phyloP scores from a whole-genome alignment of 2,329 filamentous ascomycete species.

The Fusarium pseudoanthophilum region DNA sequence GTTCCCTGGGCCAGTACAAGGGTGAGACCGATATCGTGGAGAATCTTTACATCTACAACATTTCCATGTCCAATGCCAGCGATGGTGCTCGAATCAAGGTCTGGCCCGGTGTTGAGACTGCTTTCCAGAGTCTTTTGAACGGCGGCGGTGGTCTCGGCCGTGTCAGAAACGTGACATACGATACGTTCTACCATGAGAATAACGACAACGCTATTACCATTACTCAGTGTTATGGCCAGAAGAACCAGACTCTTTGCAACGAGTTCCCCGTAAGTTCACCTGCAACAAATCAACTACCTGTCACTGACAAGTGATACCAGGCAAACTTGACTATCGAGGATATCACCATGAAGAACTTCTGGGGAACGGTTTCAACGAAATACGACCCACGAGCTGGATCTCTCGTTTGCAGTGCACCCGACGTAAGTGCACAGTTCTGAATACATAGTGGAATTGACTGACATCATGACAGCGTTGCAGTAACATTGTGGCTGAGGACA shows the following conservation, averaged over 20 bases:
- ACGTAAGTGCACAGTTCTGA: slow-evolving; percentile 26
- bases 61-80: slow-evolving; percentile 67
- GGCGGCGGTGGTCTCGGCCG: slow-evolving; percentile 65
- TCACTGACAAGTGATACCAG: slow-evolving; percentile 9
- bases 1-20: slow-evolving; percentile 74
- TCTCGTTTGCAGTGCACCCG: slow-evolving; percentile 45
- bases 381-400: slow-evolving; percentile 46
- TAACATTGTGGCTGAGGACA: slow-evolving; percentile 39
- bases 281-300: accelerated
- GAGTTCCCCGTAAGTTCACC: slow-evolving; percentile 28
- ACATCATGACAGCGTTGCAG: slow-evolving; percentile 34
- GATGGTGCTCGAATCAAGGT: slow-evolving; percentile 80
- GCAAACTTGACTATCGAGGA: slow-evolving; percentile 44
- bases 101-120: slow-evolving; percentile 65
- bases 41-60: slow-evolving; percentile 73
- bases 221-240: slow-evolving; percentile 45
- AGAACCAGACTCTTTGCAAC: slow-evolving; percentile 44
- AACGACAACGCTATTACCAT: slow-evolving; percentile 60
- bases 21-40: slow-evolving; percentile 73
- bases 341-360: slow-evolving; percentile 46
- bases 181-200: slow-evolving; percentile 68
- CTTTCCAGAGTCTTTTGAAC: slow-evolving; percentile 61
- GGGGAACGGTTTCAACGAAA: slow-evolving; percentile 45
- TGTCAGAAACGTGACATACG: slow-evolving; percentile 75
- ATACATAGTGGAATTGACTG: accelerated